These are phyloP conservation scores for Gossypium lobatum DNA, from an alignment of 441 rosid genomes.

Conservation along the genomic window DNA sequence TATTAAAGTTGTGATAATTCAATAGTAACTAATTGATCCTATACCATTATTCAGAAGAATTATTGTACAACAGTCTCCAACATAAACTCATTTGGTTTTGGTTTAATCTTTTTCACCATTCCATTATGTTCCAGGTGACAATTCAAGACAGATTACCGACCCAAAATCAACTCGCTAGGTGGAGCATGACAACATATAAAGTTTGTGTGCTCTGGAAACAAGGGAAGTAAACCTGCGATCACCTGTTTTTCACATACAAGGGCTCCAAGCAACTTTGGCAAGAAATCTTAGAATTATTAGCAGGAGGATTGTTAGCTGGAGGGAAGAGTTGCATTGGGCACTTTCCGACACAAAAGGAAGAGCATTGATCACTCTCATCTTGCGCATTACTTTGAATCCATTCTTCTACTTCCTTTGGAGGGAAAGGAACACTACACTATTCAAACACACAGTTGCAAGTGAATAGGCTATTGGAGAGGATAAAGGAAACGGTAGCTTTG, in stretches of 20 bases:
- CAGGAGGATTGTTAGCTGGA: neutral
- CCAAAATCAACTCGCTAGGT: neutral
- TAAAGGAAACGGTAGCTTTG: neutral
- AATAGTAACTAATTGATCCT: neutral
- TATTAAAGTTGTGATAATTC: neutral
- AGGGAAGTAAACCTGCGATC: neutral
- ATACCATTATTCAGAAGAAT: neutral
- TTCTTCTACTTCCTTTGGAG: neutral
- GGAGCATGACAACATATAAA: neutral
- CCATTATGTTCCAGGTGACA: neutral
- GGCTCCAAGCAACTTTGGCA: neutral
- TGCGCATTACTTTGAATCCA: no score
- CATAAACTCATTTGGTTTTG: neutral
- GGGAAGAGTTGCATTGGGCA: neutral
- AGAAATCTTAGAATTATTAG: neutral
- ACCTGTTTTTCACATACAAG: neutral
- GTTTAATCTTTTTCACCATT: neutral
- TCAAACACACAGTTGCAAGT: neutral
- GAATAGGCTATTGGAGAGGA: neutral
- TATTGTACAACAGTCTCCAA: neutral
- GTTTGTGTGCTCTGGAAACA: neutral
- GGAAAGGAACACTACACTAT: neutral
- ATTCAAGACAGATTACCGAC: neutral
- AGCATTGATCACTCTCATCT: no score
- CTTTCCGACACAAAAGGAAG: no score